Percentiles rank a stretch among this genome's conserved stretches.
Evolutionary conservation across 1,139 yeast genomes (phyloP).

Genomic region (Suhomyces kunorum): DNA sequence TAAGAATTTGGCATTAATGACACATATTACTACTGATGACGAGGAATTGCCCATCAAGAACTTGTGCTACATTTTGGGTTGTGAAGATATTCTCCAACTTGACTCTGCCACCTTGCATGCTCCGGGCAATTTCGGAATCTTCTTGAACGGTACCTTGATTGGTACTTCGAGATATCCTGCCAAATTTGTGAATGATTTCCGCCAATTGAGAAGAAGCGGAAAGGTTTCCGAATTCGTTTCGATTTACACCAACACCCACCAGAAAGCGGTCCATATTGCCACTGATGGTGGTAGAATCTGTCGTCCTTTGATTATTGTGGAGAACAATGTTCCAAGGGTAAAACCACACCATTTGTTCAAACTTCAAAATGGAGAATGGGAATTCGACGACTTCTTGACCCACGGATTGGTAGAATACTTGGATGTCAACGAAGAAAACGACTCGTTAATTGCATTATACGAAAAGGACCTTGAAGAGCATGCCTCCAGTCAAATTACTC

Average conservation of each 20-base stretch:
- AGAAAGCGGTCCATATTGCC: slow-evolving; percentile 91
- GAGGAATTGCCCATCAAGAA: slow-evolving; percentile 86
- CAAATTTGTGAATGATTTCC: slow-evolving; percentile 74
- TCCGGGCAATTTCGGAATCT: slow-evolving; percentile 77
- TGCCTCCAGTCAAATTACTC: slow-evolving; percentile 55
- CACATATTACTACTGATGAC: slow-evolving; percentile 97
- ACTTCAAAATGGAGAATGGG: slow-evolving; percentile 69
- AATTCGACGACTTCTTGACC: slow-evolving; percentile 83
- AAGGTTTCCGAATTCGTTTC: slow-evolving; percentile 88
- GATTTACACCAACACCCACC: slow-evolving; percentile 86
- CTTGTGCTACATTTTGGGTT: slow-evolving; percentile 81
- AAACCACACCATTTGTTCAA: slow-evolving; percentile 64
- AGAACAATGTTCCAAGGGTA: slow-evolving; percentile 69
- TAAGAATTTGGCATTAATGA: slow-evolving; percentile 94
- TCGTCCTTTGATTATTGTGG: slow-evolving; percentile 90
- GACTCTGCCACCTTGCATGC: slow-evolving; percentile 85
- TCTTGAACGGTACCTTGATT: slow-evolving; percentile 88
- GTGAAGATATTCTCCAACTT: slow-evolving; percentile 77
- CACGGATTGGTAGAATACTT: slow-evolving; percentile 91
- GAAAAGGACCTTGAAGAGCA: slow-evolving; percentile 54
- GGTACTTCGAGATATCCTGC: slow-evolving; percentile 89
- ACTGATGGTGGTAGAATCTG: slow-evolving; percentile 99
- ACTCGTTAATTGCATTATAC: slow-evolving; percentile 87
- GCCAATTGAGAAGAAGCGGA: slow-evolving; percentile 81
- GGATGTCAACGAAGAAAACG: slow-evolving; percentile 98